phyloP scores from a whole-genome alignment of 768 basidiomycete genomes.

The Russula griseocarnosa region DNA sequence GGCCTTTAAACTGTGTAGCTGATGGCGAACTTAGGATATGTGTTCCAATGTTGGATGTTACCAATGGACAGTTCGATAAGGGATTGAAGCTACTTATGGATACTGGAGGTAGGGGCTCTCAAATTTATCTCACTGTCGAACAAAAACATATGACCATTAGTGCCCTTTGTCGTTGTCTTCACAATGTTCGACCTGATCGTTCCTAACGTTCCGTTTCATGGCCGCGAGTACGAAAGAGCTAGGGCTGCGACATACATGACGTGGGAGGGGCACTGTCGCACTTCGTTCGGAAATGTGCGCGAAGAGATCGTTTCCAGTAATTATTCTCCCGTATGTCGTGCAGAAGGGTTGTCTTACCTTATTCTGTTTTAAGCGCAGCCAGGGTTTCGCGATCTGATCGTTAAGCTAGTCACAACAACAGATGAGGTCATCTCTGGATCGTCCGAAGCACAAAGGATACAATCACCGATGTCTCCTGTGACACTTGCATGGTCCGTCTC shows the following conservation, averaged over 20 bases:
- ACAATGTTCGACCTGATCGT: constrained; percentile 9
- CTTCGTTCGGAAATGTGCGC: neutral
- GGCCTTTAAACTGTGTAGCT: neutral
- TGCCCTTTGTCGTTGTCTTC: constrained; percentile 11
- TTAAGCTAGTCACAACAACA: neutral
- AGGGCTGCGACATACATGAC: neutral
- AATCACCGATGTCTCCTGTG: neutral
- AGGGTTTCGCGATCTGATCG: neutral
- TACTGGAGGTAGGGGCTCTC: constrained; percentile 1
- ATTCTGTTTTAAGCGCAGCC: neutral
- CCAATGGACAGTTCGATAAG: neutral
- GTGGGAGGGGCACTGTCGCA: neutral
- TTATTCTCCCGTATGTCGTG: neutral
- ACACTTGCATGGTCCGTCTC: constrained; percentile 12
- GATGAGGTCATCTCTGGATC: neutral
- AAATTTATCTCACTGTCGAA: no score
- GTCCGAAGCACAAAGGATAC: neutral
- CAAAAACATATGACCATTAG: neutral
- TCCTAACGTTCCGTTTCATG: neutral
- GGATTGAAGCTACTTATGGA: neutral
- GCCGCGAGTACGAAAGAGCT: neutral
- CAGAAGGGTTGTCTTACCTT: neutral
- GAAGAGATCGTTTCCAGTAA: constrained; percentile 11
- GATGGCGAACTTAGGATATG: constrained; percentile 12
- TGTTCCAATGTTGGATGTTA: neutral